Evolutionary conservation across 352 stramenopile species (phyloP).

Genomic region (Phytophthora litchii): DNA sequence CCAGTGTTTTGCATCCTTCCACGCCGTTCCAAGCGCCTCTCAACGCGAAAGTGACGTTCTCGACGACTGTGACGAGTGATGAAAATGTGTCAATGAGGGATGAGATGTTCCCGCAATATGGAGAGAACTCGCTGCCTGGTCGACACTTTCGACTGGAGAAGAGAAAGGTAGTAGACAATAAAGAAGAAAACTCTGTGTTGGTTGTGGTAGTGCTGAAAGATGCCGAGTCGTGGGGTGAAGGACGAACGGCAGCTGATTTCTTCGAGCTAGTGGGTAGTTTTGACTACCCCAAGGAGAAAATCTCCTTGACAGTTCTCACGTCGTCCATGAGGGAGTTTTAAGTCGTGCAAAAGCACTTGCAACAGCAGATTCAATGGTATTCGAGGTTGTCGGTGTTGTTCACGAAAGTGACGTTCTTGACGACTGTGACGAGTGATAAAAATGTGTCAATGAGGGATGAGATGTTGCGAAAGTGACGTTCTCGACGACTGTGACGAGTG

Average conservation of each 20-base stretch:
- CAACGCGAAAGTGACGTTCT: conserved; percentile 10
- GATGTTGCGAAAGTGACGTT: conserved; percentile 13
- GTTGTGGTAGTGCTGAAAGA: conserved; percentile 35
- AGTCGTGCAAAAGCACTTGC: conserved; percentile 19
- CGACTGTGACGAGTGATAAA: background rate
- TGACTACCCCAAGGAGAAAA: conserved; percentile 32
- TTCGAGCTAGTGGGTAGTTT: conserved; percentile 35
- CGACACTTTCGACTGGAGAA: conserved; percentile 25
- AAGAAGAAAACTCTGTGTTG: conserved; percentile 25
- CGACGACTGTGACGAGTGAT: background rate
- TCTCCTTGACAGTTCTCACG: conserved; percentile 40
- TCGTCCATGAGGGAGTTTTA: conserved; percentile 36
- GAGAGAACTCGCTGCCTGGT: conserved; percentile 16
- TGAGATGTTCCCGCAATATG: conserved; percentile 24
- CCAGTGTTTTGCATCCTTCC: conserved; percentile 12
- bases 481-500: background rate
- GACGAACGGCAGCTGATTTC: conserved; percentile 26
- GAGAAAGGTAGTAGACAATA: background rate
- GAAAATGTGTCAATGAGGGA: background rate
- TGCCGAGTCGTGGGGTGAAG: conserved; percentile 31
- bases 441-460: background rate
- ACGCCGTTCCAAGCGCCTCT: background rate
- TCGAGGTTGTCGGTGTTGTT: conserved; percentile 38
- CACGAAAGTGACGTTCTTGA: conserved; percentile 8
- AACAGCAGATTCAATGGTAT: conserved; percentile 21